phyloP scores from a whole-genome alignment of 441 rosid species.

The Adansonia rubrostipa region DNA sequence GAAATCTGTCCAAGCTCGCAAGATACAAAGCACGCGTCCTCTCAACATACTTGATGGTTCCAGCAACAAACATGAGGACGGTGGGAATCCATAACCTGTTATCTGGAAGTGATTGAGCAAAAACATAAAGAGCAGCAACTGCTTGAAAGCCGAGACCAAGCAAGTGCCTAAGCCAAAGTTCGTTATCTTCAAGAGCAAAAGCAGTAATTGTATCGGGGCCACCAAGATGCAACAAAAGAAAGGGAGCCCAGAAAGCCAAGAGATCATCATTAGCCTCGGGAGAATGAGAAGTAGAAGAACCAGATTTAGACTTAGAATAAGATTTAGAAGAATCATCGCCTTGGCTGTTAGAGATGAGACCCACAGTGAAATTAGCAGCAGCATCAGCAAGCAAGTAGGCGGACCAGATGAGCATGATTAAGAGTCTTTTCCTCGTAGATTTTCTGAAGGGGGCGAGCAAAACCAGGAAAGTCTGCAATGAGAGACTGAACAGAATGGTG shows the following conservation, averaged over 20 bases:
- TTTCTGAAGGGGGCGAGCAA: constrained; percentile 49
- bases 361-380: constrained; percentile 51
- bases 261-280: constrained; percentile 29
- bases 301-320: not conserved
- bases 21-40: constrained; percentile 57
- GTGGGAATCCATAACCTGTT: constrained; percentile 43
- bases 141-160: constrained; percentile 48
- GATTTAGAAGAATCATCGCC: not conserved
- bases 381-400: constrained; percentile 56
- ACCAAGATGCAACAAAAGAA: constrained; percentile 68
- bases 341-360: constrained; percentile 51
- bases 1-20: constrained; percentile 56
- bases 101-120: constrained; percentile 41
- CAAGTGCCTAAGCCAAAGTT: constrained; percentile 60
- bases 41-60: constrained; percentile 52
- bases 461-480: constrained; percentile 47
- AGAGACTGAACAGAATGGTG: constrained; percentile 49
- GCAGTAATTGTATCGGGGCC: constrained; percentile 78
- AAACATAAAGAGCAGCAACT: constrained; percentile 47
- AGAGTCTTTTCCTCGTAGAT: constrained; percentile 27
- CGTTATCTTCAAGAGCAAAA: constrained; percentile 61
- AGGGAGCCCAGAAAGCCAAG: constrained; percentile 67
- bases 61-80: constrained; percentile 46
- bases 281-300: not conserved
- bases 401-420: constrained; percentile 46